Evolutionary conservation across 2,329 filamentous ascomycete species (phyloP).

Genomic region (Monosporascus ibericus): DNA sequence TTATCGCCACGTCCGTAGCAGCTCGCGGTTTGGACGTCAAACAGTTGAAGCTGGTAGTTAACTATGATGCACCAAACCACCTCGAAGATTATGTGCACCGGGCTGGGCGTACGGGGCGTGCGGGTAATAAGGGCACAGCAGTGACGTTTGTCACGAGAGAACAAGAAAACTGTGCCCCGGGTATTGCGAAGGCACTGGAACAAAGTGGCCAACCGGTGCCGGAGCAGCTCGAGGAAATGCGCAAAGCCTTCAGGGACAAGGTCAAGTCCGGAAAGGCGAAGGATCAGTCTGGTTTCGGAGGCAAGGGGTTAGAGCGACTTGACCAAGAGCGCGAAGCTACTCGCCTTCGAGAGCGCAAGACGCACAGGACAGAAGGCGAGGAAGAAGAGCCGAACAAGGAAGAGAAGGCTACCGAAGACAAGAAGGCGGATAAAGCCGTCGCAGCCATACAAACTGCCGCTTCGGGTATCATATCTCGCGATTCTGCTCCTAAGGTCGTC

Average conservation of each 20-base stretch:
- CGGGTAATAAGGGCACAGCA: constrained; percentile 89
- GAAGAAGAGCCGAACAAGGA: constrained; percentile 70
- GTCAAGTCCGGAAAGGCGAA: constrained; percentile 91
- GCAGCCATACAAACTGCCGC: constrained; percentile 58
- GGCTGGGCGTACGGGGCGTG: constrained; percentile 86
- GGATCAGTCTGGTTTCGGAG: constrained; percentile 83
- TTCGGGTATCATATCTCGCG: constrained; percentile 50
- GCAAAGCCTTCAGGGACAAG: constrained; percentile 75
- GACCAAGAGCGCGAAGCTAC: constrained; percentile 88
- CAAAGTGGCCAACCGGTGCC: constrained; percentile 84
- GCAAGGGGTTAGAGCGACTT: constrained; percentile 85
- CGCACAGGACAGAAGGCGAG: constrained; percentile 81
- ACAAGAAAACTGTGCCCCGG: constrained; percentile 83
- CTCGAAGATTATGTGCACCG: constrained; percentile 95
- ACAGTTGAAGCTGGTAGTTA: constrained; percentile 90
- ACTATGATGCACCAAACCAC: constrained; percentile 91
- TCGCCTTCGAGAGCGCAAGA: constrained; percentile 78
- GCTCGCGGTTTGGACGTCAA: constrained; percentile 94
- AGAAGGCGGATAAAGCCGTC: constrained; percentile 63
- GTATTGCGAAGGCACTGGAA: constrained; percentile 85
- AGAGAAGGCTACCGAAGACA: constrained; percentile 62
- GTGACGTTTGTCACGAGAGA: constrained; percentile 91
- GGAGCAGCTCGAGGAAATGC: constrained; percentile 58
- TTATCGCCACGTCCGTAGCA: constrained; percentile 92
- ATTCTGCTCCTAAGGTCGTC: constrained; percentile 34